Evolutionary conservation across 2,329 filamentous ascomycete species (phyloP), one percentile per base, ranked within the genome.

Genomic region (Clonostachys solani): DNA sequence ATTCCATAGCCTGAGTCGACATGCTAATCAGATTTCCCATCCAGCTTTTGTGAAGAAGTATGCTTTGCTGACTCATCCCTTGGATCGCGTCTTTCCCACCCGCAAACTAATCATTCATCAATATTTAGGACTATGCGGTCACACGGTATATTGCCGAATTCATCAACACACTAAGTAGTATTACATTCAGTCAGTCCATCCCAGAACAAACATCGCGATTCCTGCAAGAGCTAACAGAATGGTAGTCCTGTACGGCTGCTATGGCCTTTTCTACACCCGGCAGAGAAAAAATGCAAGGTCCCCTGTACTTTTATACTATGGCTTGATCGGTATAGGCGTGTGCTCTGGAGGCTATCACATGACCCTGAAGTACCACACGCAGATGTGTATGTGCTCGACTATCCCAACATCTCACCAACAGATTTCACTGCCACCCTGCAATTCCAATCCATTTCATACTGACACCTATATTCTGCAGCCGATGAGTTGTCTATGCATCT

Each of bases 81-180:
- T 29, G 23, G 23, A 10, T 29, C 10, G 7, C 29, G 40, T 12
- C 23, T 42, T 41, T 48, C 52, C 51, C 29, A 44, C 47, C 10
- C 12, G 13, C 37, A 18, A 12, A 12, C 13, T 23, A n/a, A n/a
- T 43, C 6, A n/a, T 12, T 40, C 34, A 10, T 12, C 13, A 17
- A 12, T n/a, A 42, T 8, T 18, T 36, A 63, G 61, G 61, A 64
- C 29, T 73, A 73, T 57, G 59, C 66, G 9, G 54, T 73, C 12
- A 72, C 69, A 9, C 56, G 65, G 17, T 72, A 68, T 33, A 56
- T 72, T 17, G 70, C 67, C 6, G 70, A 73, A 43, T 72, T 73
- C 36, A 64, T 72, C 52, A 73, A 73, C 49, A 72, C 68, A 1
- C 50, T 72, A 3, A 72, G 68, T 47, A 73, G 68, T 46, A 50